Conservation (phyloP, 1,139 yeast genomes). For the Scheffersomyces stambukii region DNA sequence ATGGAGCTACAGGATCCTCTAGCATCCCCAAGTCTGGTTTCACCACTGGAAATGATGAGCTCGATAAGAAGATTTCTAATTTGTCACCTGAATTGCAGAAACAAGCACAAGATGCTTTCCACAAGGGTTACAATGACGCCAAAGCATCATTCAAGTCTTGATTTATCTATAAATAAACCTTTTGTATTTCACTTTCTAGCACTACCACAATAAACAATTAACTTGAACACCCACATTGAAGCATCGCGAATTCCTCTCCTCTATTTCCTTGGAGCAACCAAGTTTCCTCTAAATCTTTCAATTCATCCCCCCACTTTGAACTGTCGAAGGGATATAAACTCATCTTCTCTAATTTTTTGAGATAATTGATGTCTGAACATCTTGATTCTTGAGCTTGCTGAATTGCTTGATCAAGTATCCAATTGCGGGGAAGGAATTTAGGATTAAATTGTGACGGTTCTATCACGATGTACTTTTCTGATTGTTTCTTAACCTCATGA, state of each 20-base stretch:
- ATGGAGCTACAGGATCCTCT: too few species aligned
- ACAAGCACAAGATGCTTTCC: constrained; percentile 32
- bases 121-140: constrained; percentile 32
- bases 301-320: constrained; percentile 58
- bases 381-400: constrained; percentile 37
- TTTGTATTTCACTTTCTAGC: too few species aligned
- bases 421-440: constrained; percentile 73
- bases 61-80: constrained; percentile 27
- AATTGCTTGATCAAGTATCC: constrained; percentile 85
- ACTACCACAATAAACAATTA: too few species aligned
- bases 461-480: constrained; percentile 27
- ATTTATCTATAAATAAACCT: too few species aligned
- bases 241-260: constrained; percentile 49
- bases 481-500: constrained; percentile 32
- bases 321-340: constrained; percentile 57
- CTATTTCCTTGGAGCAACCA: constrained; percentile 51
- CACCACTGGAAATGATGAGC: constrained; percentile 27
- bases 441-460: constrained; percentile 60
- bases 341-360: constrained; percentile 60
- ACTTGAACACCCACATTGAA: constrained; percentile 65
- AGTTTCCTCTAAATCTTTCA: constrained; percentile 49
- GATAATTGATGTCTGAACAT: constrained; percentile 33
- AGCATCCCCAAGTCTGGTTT: constrained; percentile 10
- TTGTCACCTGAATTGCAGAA: constrained; percentile 29
- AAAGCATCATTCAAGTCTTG: constrained; percentile 11